A percentile compares a stretch with the other conserved stretches of the same genome.
Conservation (phyloP, 331 rosid species). For the Acacia concinna region DNA sequence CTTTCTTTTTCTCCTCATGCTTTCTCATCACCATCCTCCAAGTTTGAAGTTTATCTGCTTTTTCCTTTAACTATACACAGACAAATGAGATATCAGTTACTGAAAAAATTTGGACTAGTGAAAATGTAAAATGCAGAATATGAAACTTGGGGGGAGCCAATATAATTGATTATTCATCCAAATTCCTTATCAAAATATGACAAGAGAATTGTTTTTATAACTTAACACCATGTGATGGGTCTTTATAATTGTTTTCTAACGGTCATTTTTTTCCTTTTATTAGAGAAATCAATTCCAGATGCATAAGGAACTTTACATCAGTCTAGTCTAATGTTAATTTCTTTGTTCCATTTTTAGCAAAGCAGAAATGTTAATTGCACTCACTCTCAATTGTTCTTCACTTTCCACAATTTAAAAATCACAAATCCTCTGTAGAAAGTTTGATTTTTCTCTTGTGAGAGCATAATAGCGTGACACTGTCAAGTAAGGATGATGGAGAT, state of each 20-base stretch:
- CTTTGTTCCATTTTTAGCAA: too few relatives aligned
- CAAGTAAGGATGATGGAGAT: too few relatives aligned
- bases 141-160: background rate
- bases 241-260: background rate
- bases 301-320: background rate
- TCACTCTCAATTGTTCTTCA: background rate
- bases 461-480: background rate
- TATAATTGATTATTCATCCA: background rate
- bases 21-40: conserved; percentile 68
- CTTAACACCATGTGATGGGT: background rate
- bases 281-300: background rate
- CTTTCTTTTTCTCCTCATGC: conserved; percentile 60
- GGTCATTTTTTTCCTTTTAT: background rate
- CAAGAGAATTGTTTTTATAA: too few relatives aligned
- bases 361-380: background rate
- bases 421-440: background rate
- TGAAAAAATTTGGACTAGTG: background rate
- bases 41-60: conserved; percentile 74
- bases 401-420: background rate
- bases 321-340: background rate
- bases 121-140: conserved; percentile 19
- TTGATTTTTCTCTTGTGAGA: background rate
- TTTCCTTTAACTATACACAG: conserved; percentile 72
- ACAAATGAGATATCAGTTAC: conserved; percentile 6
- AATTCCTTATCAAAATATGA: conserved; percentile 2